A percentile compares a stretch with the other conserved stretches of the same genome.
Evolutionary conservation across 1,284 basidiomycete genomes (phyloP).

Genomic region (Grifola frondosa): DNA sequence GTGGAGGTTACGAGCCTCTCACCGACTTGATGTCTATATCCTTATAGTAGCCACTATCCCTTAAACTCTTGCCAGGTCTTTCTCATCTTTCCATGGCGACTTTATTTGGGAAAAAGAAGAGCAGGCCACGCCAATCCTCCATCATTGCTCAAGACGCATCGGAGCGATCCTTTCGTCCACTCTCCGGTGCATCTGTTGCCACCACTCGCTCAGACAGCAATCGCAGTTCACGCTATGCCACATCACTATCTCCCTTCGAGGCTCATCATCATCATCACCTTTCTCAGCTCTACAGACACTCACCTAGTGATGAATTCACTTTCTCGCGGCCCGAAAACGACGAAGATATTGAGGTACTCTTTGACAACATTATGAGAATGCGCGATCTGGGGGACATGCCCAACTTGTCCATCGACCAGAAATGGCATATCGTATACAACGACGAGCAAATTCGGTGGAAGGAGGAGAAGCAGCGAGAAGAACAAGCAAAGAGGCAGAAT

Average conservation of each 20-base stretch:
- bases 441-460: constrained; percentile 82
- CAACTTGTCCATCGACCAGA: constrained; percentile 75
- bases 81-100: too few species aligned
- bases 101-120: constrained; percentile 56
- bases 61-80: too few species aligned
- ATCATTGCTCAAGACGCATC: constrained; percentile 41
- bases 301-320: constrained; percentile 59
- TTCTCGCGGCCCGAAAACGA: constrained; percentile 75
- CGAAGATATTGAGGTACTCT: constrained; percentile 75
- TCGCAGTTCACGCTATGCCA: constrained; percentile 59
- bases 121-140: constrained; percentile 50
- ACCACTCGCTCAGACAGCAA: constrained; percentile 61
- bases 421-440: constrained; percentile 90
- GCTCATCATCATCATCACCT: constrained; percentile 52
- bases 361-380: constrained; percentile 71
- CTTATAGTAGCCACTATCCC: too few species aligned
- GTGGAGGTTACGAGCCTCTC: too few species aligned
- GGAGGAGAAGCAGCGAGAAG: constrained; percentile 61
- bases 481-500: constrained; percentile 57
- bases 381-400: constrained; percentile 64
- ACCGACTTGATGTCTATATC: too few species aligned
- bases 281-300: constrained; percentile 51
- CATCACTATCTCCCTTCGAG: constrained; percentile 52
- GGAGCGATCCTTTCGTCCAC: constrained; percentile 49
- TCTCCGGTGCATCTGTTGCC: constrained; percentile 34